A percentile compares a stretch with the other conserved stretches of the same genome.
phyloP scores from a whole-genome alignment of 2,329 filamentous ascomycete genomes.

The Helicocarpus griseus region DNA sequence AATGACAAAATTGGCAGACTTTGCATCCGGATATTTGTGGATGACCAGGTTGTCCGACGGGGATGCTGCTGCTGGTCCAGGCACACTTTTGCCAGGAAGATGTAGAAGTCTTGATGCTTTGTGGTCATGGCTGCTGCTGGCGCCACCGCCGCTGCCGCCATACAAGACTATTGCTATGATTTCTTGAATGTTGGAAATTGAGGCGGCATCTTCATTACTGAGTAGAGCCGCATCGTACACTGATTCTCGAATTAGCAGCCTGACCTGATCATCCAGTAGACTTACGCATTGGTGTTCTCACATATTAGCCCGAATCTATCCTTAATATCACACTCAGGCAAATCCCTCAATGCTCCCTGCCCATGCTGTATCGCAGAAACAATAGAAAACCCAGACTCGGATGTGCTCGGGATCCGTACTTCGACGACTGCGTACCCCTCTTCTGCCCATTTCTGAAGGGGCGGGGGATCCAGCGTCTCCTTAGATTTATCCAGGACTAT shows the following conservation, averaged over 20 bases:
- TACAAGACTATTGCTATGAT: conserved; percentile 27
- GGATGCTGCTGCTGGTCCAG: conserved; percentile 9
- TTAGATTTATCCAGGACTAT: conserved; percentile 23
- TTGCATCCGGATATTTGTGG: conserved; percentile 39
- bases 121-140: neutral
- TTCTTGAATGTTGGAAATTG: conserved; percentile 14
- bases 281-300: too few species aligned
- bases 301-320: conserved; percentile 23
- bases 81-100: conserved; percentile 16
- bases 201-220: conserved; percentile 5
- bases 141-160: conserved; percentile 9
- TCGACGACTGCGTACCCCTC: conserved; percentile 57
- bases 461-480: conserved; percentile 42
- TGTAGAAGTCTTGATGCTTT: conserved; percentile 20
- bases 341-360: conserved; percentile 14
- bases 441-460: conserved; percentile 59
- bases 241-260: too few species aligned
- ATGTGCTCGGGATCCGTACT: conserved; percentile 24
- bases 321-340: conserved; percentile 19
- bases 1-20: conserved; percentile 37
- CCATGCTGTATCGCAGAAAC: conserved; percentile 14
- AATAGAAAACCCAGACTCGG: conserved; percentile 9
- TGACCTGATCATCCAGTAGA: too few species aligned
- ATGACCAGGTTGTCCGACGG: conserved; percentile 13
- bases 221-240: conserved; percentile 15